These are phyloP conservation scores for Pseudogymnoascus sp. DNA, from an alignment of 2,329 filamentous ascomycete species.

Conservation along the genomic window DNA sequence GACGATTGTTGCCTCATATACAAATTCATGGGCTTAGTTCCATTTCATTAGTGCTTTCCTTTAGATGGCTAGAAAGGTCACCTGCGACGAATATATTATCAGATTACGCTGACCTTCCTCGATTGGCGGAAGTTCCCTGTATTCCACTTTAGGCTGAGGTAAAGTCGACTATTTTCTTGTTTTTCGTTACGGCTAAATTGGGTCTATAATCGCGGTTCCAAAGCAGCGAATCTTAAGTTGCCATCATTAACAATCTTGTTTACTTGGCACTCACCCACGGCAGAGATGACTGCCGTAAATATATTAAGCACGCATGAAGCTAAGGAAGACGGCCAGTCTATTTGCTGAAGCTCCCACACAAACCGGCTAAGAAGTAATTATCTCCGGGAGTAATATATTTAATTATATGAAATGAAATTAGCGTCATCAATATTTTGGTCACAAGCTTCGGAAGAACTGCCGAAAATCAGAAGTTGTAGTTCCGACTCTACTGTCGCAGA, in stretches of 20 bases:
- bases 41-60: neutral
- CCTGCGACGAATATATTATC: neutral
- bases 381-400: neutral
- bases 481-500: no score
- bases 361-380: neutral
- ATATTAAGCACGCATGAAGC: neutral
- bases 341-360: neutral
- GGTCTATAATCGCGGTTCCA: neutral
- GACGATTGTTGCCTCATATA: neutral
- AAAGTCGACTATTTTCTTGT: neutral
- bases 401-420: neutral
- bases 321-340: neutral
- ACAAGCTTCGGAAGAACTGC: no score
- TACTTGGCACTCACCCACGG: neutral
- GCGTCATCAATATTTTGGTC: no score
- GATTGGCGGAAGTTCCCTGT: neutral
- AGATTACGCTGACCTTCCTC: neutral
- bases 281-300: neutral
- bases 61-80: neutral
- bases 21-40: neutral
- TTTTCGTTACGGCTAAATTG: neutral
- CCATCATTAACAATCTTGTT: neutral
- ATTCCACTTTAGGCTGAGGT: neutral
- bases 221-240: neutral
- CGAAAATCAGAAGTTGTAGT: no score